phyloP scores from a whole-genome alignment of 2,329 filamentous ascomycete species.

The Fusarium sp. region DNA sequence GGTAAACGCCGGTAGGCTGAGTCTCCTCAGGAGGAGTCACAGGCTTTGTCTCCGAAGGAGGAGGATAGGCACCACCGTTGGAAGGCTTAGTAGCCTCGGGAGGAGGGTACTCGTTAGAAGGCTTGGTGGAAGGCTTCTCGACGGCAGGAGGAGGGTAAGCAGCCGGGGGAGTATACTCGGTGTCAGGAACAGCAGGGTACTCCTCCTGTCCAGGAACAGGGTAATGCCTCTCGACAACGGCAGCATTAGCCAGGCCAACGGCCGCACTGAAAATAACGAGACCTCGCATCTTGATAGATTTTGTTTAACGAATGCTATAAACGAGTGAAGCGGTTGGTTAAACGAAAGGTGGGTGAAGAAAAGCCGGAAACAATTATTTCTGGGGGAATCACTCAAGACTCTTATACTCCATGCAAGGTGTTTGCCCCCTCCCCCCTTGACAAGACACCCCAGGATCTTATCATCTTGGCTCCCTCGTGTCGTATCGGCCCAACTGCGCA shows the following conservation, averaged over 20 bases:
- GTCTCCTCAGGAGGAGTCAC: background rate
- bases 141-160: background rate
- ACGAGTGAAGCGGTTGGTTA: slow-evolving; percentile 26
- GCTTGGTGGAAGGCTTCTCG: background rate
- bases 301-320: slow-evolving; percentile 24
- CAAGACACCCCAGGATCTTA: slow-evolving; percentile 1
- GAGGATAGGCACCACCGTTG: background rate
- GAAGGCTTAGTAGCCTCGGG: background rate
- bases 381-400: slow-evolving; percentile 4
- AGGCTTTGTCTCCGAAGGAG: slow-evolving; percentile 21
- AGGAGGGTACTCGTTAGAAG: background rate
- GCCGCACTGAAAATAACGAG: slow-evolving; percentile 34
- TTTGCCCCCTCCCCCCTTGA: background rate
- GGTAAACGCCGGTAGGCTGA: background rate
- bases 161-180: slow-evolving; percentile 1
- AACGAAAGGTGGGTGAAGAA: slow-evolving; percentile 33
- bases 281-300: slow-evolving; percentile 23
- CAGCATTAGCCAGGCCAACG: slow-evolving; percentile 34
- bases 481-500: slow-evolving; percentile 16
- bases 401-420: slow-evolving; percentile 22
- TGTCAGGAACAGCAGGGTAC: background rate
- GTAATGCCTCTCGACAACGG: slow-evolving; percentile 29
- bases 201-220: slow-evolving; percentile 1
- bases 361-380: background rate
- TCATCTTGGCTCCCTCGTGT: slow-evolving; percentile 17